These are phyloP conservation scores for Fraxinus dipetala DNA, from an alignment of 305 asterid species.

Conservation along the genomic window DNA sequence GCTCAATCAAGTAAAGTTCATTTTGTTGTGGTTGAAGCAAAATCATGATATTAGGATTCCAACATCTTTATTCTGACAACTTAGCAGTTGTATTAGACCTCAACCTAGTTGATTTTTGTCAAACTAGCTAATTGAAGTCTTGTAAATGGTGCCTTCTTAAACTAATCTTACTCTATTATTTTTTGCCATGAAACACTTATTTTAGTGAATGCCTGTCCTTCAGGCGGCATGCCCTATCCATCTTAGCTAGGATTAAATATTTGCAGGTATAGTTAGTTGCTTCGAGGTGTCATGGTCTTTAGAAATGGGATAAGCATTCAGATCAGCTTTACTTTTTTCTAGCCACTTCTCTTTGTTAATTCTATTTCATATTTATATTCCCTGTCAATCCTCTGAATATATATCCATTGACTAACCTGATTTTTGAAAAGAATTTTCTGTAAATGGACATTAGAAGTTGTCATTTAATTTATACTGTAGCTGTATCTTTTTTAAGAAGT, in stretches of 20 bases:
- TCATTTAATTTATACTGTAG: background rate
- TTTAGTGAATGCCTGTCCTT: background rate
- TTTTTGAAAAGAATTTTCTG: background rate
- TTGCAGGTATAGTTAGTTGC: background rate
- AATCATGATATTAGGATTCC: background rate
- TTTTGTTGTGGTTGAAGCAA: background rate
- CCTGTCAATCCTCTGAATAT: background rate
- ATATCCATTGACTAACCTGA: background rate
- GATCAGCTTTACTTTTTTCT: background rate
- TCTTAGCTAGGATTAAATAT: background rate
- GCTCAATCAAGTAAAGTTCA: slow-evolving; percentile 6
- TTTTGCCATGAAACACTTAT: background rate
- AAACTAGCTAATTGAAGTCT: background rate
- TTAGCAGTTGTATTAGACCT: background rate
- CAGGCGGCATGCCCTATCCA: background rate
- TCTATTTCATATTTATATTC: slow-evolving; percentile 7
- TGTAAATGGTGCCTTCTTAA: background rate
- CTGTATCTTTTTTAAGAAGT: background rate
- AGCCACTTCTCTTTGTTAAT: background rate
- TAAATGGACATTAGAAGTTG: background rate
- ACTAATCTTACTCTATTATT: background rate
- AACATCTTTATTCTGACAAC: background rate
- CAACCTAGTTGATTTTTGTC: background rate
- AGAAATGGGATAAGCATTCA: background rate
- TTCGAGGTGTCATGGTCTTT: slow-evolving; percentile 6